Evolutionary conservation across 768 basidiomycete genomes (phyloP).

Genomic region (Scleroderma citrinum): DNA sequence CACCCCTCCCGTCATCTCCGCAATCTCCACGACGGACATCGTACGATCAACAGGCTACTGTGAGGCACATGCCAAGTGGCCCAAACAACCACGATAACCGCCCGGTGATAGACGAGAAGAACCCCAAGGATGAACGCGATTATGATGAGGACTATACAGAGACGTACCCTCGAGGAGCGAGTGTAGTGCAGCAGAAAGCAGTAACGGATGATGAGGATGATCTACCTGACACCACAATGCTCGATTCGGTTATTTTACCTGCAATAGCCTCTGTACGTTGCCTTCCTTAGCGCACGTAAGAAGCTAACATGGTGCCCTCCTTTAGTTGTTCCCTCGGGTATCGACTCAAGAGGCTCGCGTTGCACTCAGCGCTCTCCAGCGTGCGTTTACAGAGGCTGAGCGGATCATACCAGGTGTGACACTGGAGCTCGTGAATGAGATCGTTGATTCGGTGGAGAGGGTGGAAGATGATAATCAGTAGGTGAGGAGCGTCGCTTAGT

Average conservation of each 20-base stretch:
- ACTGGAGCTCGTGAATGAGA: conserved; percentile 88
- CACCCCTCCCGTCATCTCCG: conserved; percentile 46
- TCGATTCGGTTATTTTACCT: conserved; percentile 92
- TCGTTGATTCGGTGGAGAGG: conserved; percentile 88
- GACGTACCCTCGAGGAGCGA: conserved; percentile 41
- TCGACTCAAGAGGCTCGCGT: conserved; percentile 88
- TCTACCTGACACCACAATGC: conserved; percentile 81
- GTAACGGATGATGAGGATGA: conserved; percentile 48
- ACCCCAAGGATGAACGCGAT: conserved; percentile 61
- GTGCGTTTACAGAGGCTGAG: conserved; percentile 94
- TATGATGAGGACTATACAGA: conserved; percentile 54
- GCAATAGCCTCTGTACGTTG: conserved; percentile 87
- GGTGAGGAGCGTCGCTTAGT: conserved; percentile 10
- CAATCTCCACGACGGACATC: conserved; percentile 30
- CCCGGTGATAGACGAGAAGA: conserved; percentile 34
- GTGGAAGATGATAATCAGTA: conserved; percentile 62
- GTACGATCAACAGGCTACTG: conserved; percentile 57
- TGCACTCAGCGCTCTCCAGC: conserved; percentile 78
- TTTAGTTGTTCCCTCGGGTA: conserved; percentile 85
- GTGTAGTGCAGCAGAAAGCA: conserved; percentile 26
- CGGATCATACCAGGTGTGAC: conserved; percentile 93
- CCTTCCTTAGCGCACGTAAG: conserved; percentile 1
- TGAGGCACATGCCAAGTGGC: conserved; percentile 47
- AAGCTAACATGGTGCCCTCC: conserved; percentile 5
- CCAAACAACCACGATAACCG: conserved; percentile 14